Percentiles rank a stretch among this genome's conserved stretches.
These are phyloP conservation scores for Acanthamoeba triangularis DNA, from an alignment of 208 protist species.

Conservation along the genomic window DNA sequence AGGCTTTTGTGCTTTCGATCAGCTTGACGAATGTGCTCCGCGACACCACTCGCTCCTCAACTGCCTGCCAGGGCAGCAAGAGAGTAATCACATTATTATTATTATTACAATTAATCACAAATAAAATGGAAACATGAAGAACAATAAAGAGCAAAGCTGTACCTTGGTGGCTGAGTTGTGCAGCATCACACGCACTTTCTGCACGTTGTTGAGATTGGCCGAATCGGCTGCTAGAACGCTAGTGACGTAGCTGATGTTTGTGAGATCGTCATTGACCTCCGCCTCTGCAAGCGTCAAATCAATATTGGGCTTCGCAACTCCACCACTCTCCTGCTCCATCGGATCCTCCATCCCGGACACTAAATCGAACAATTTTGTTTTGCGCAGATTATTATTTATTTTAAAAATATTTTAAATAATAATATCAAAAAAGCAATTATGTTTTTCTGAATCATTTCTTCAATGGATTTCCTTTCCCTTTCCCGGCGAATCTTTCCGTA, in stretches of 20 bases:
- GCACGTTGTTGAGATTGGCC: slow-evolving; percentile 8
- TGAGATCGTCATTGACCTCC: neutral
- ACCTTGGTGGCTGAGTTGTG: slow-evolving; percentile 39
- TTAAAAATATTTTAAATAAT: too few relatives aligned
- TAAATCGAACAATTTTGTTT: too few relatives aligned
- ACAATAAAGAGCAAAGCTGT: neutral
- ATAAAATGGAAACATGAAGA: neutral
- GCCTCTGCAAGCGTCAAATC: neutral
- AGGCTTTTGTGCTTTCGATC: slow-evolving; percentile 19
- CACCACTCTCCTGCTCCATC: neutral
- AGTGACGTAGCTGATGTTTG: neutral
- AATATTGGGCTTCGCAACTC: neutral
- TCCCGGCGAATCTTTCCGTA: too few relatives aligned
- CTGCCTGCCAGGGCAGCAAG: neutral
- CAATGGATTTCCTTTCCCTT: too few relatives aligned
- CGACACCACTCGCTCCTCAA: slow-evolving; percentile 23
- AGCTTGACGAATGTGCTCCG: slow-evolving; percentile 15
- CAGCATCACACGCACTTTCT: neutral
- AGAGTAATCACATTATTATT: neutral
- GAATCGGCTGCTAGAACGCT: slow-evolving; percentile 20
- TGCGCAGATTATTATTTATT: too few relatives aligned
- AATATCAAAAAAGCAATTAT: too few relatives aligned
- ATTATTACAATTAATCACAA: neutral
- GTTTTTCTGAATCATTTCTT: too few relatives aligned
- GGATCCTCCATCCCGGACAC: too few relatives aligned